Base-by-base conservation (phyloP, 176 grass and related monocot genomes). In the Musa itinerans region DNA sequence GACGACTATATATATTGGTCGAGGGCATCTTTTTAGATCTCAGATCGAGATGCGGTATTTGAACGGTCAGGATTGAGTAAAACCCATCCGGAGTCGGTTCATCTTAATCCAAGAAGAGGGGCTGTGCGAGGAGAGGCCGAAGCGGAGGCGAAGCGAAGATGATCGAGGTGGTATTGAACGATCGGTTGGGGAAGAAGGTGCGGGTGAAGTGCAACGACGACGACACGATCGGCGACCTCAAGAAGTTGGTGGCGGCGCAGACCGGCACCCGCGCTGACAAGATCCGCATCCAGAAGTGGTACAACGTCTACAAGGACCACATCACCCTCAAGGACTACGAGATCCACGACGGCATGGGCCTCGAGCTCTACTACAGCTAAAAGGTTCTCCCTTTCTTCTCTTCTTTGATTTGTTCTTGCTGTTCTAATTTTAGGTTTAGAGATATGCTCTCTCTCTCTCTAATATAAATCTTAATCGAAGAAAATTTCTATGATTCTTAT, bases 181-280 rank as follows among this genome's bases (percentile, higher is more conserved):
- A 98, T 84, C 88, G 94, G 8, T 77, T 97, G 78, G 94, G 94
- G 78, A 98, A 98, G 88, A 98, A 98, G 90, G 94, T 98, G 72
- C 84, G 94, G 63, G 90, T 98, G 29, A 98, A 97, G 90, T 97
- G 94, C 94, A 97, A 97, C 94, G 94, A 98, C 53, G 94, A 98
- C 80, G 94, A 98, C 88, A 98, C 94, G 73, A 98, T 98, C 65
- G 94, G 90, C 75, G 94, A 98, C 84, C 94, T 98, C 23, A 93
- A 98, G 88, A 93, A 98, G 90, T 90, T 98, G 23, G 94, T 93
- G 66, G 94, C 90, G 72, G 94, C 94, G 83, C 94, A 93, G 80
- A 97, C 94, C 12, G 93, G 93, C 71, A 97, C 90, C 55, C 80
- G 94, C 14, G 66, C 94, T 22, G 94, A 97, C 76, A 97, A 98